Evolutionary conservation across 306 rosid genomes (phyloP), one percentile per base, ranked within the genome.

Genomic region (Citrullus mucosospermus): DNA sequence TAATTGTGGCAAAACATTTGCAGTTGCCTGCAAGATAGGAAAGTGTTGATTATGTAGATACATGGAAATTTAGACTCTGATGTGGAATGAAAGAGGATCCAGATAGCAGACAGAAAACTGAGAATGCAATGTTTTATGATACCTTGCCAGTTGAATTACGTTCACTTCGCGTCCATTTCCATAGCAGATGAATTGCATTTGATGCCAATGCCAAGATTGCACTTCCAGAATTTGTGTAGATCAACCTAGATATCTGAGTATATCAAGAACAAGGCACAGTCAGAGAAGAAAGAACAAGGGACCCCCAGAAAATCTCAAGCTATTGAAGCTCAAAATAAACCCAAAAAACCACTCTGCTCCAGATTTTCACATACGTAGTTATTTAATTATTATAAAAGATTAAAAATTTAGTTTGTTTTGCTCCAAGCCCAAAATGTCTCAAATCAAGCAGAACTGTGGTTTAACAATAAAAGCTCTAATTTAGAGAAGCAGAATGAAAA

Each of bases 121-220:
- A 61, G 18, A 75, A 80, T 63, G 78, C 70, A 43, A 79, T 76
- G 44, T 73, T 65, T n/a, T 5, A 51, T 66, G 79, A 41, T 20
- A 92, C 98, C 92, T 87, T 91, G 79, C 89, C 88, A 77, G 89
- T 54, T 76, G 98, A 83, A 83, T 88, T 89, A 44, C 98, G 97
- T 11, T 93, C 97, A 79, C 81, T 87, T 68, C 96, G 87, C 81
- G 84, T 90, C 97, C 98, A 93, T 85, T 93, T 93, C 98, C 98
- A 93, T 77, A 93, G 89, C 79, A 93, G 81, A 83, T 93, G 98
- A 81, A 93, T 86, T 69, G 98, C 98, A 87, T 93, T 90, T 81
- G 98, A 93, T 80, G 94, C 92, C 81, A 93, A 84, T 56, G 98
- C 98, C 82, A 93, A 83, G 78, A 93, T 86, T 12, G 98, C 97